Evolutionary conservation across 768 basidiomycete genomes (phyloP).

Genomic region (Leccinum obscurum): DNA sequence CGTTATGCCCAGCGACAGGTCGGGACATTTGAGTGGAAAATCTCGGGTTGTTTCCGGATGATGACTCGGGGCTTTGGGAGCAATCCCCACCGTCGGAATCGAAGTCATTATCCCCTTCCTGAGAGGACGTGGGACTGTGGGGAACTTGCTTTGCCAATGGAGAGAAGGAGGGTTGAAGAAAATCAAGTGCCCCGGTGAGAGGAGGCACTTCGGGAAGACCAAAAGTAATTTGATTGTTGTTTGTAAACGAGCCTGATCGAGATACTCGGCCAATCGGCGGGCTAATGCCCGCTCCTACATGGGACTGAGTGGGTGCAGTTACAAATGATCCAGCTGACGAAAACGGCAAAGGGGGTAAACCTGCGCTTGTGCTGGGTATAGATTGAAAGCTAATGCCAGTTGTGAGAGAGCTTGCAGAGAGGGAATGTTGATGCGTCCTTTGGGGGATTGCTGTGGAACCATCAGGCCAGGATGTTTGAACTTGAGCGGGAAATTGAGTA

Average conservation of each 20-base stretch:
- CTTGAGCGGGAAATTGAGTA: conserved; percentile 22
- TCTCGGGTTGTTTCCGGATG: conserved; percentile 25
- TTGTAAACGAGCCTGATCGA: conserved; percentile 57
- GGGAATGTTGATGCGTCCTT: conserved; percentile 34
- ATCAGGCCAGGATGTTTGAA: conserved; percentile 33
- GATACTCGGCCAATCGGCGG: conserved; percentile 53
- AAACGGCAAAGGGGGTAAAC: conserved; percentile 31
- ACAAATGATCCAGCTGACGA: conserved; percentile 33
- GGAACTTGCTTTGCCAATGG: conserved; percentile 12
- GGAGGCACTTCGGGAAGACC: conserved; percentile 34
- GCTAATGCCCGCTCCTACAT: conserved; percentile 27
- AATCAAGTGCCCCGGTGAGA: conserved; percentile 30
- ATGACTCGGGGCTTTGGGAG: conserved; percentile 33
- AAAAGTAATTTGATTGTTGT: conserved; percentile 41
- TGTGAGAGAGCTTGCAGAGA: conserved; percentile 33
- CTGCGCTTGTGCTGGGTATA: conserved; percentile 33
- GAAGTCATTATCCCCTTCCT: conserved; percentile 53
- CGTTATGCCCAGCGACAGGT: conserved; percentile 14
- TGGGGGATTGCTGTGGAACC: conserved; percentile 26
- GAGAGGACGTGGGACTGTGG: conserved; percentile 38
- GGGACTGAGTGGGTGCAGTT: conserved; percentile 28
- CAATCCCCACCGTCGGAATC: conserved; percentile 43
- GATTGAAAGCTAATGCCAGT: conserved; percentile 31
- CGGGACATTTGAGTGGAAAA: conserved; percentile 25
- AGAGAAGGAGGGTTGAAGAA: conserved; percentile 26